Evolutionary conservation across 2,329 filamentous ascomycete genomes (phyloP), one percentile per base, ranked within the genome.

Genomic region (Trichoderma koningii): DNA sequence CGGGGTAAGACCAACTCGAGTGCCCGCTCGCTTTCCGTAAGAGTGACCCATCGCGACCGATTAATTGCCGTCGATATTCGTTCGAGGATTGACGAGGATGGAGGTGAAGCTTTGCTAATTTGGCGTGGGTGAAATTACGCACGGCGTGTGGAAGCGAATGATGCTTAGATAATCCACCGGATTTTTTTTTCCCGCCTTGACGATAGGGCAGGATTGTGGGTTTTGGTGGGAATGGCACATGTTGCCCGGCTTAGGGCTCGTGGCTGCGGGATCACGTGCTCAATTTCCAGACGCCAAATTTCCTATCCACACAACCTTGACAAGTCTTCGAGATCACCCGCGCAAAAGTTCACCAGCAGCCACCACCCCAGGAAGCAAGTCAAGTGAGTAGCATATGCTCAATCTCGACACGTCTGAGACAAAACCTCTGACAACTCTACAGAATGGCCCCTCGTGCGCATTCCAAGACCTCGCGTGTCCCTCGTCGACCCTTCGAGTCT

Each of bases 391-490:
- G 38, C 55, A 53, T 55, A 66, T 42, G 9, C 41, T 30, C 45
- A 48, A 50, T 63, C 65, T 61, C 59, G 55, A 51, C 59, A 21
- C 34, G 28, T n/a, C 48, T 45, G 61, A 64, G 55, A 55, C 67
- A 47, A 66, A 68, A 59, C 64, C 66, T 73, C 71, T 76, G 73
- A 77, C 71, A 71, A 53, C 14, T 63, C 63, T 65, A 66, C 68
- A 79, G 77, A 69, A 79, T 79, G 77, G 74, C 77, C 76, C 77
- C 77, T 67, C 77, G 77, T 80, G 90, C 89, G 76, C 97, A 97
- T 87, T 96, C 91, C 81, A 99, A 99, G 92, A 99, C 95, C 87
- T 96, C 96, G 82, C 97, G 96, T 90, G 93, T 96, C 87, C 93
- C 94, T 79, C 87, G 90, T 84, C 91, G 94, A 85, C 94, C 95